These are phyloP conservation scores for Astrothelium macrocarpum DNA, from an alignment of 495 filamentous ascomycete species.

Conservation along the genomic window DNA sequence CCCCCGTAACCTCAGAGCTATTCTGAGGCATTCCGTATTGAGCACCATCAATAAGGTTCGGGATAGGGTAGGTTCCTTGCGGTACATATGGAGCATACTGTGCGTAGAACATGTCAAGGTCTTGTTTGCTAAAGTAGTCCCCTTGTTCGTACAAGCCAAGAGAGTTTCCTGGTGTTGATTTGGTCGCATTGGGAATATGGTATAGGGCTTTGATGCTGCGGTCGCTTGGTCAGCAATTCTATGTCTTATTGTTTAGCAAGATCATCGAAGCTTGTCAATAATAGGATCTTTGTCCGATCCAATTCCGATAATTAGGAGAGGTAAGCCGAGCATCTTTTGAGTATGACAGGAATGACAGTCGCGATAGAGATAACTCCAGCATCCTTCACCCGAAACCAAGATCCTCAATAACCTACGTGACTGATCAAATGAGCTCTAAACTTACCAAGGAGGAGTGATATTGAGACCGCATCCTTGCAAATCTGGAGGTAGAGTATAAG, in stretches of 20 bases:
- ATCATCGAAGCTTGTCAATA: no score
- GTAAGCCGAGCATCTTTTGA: no score
- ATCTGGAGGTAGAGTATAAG: constrained; percentile 7
- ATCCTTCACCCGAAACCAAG: no score
- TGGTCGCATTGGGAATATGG: constrained; percentile 13
- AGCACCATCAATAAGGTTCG: constrained; percentile 10
- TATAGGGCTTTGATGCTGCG: constrained; percentile 12
- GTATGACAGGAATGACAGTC: no score
- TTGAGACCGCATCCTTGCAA: constrained; percentile 14
- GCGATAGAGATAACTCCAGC: no score
- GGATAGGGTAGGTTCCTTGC: constrained; percentile 15
- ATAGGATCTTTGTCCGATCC: no score
- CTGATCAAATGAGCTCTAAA: no score
- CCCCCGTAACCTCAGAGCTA: constrained; percentile 4
- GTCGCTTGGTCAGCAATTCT: background rate
- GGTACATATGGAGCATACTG: constrained; percentile 14
- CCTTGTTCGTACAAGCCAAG: constrained; percentile 11
- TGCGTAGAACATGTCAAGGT: constrained; percentile 15
- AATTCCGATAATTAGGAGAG: no score
- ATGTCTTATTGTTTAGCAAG: no score
- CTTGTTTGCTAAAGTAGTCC: constrained; percentile 1
- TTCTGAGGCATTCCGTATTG: background rate
- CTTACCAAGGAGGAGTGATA: constrained; percentile 15
- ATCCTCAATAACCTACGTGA: no score
- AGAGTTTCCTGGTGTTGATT: constrained; percentile 10